Evolutionary conservation across 208 protist genomes (phyloP).

Genomic region (Trypanosoma scelopori): DNA sequence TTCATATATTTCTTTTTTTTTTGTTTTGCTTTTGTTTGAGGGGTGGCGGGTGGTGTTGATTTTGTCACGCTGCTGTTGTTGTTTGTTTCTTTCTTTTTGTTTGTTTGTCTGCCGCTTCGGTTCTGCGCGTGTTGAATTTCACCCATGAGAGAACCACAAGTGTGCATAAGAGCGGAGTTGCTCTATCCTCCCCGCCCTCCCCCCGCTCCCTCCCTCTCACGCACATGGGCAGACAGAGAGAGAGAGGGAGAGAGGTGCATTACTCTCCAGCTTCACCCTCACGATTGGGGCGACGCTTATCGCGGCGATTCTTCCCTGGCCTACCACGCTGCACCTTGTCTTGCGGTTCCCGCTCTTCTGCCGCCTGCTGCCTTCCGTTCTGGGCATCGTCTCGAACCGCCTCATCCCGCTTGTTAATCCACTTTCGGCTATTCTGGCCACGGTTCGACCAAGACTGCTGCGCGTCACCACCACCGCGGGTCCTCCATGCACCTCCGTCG

Average conservation of each 20-base stretch:
- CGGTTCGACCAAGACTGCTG: background rate
- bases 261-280: background rate
- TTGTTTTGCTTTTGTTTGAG: too few species aligned
- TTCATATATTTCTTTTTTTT: too few species aligned
- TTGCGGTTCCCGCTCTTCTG: background rate
- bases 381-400: background rate
- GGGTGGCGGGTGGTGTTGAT: too few species aligned
- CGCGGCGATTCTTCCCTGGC: constrained; percentile 2
- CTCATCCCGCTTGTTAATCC: background rate
- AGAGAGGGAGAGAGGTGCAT: background rate
- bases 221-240: too few species aligned
- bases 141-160: background rate
- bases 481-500: constrained; percentile 5
- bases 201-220: too few species aligned
- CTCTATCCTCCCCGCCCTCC: too few species aligned
- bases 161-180: background rate
- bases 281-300: constrained; percentile 13
- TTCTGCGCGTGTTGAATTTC: background rate
- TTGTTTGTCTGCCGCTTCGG: constrained; percentile 1
- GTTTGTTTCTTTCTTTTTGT: constrained; percentile 18
- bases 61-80: too few species aligned
- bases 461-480: constrained; percentile 1
- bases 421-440: constrained; percentile 1
- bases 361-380: background rate
- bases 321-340: constrained; percentile 1